These are phyloP conservation scores for Macaranga tanarius DNA, from an alignment of 441 rosid genomes.

Conservation along the genomic window DNA sequence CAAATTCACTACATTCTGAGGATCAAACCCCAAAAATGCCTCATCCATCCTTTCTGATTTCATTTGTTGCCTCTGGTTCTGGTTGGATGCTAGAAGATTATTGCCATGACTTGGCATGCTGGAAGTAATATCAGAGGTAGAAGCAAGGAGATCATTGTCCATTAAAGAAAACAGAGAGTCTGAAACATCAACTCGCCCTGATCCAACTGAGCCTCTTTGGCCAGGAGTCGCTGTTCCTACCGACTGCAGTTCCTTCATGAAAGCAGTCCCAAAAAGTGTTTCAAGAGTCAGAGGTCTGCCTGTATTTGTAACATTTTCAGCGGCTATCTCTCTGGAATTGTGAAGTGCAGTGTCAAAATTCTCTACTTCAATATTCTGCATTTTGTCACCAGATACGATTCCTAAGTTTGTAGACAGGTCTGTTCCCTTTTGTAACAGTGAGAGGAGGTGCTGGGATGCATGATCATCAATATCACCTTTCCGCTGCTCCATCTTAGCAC, in stretches of 20 bases:
- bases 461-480: constrained; percentile 49
- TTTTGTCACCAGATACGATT: constrained; percentile 32
- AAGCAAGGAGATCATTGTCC: constrained; percentile 38
- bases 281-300: constrained; percentile 81
- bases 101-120: constrained; percentile 39
- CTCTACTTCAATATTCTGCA: constrained; percentile 28
- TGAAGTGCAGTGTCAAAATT: constrained; percentile 18
- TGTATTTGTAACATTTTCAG: constrained; percentile 33
- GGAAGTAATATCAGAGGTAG: constrained; percentile 34
- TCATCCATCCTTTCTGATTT: constrained; percentile 50
- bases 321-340: constrained; percentile 37
- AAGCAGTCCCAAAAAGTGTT: constrained; percentile 89
- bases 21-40: constrained; percentile 44
- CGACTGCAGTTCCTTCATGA: constrained; percentile 92
- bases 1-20: constrained; percentile 41
- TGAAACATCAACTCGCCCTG: constrained; percentile 43
- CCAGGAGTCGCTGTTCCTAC: constrained; percentile 65
- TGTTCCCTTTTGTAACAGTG: constrained; percentile 67
- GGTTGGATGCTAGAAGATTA: constrained; percentile 39
- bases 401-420: constrained; percentile 39
- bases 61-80: constrained; percentile 41
- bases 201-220: constrained; percentile 35
- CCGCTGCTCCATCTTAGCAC: constrained; percentile 41
- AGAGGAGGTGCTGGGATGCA: constrained; percentile 92
- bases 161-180: constrained; percentile 37